Evolutionary conservation across 768 basidiomycete genomes (phyloP).

Genomic region (Atractiella rhizophila): DNA sequence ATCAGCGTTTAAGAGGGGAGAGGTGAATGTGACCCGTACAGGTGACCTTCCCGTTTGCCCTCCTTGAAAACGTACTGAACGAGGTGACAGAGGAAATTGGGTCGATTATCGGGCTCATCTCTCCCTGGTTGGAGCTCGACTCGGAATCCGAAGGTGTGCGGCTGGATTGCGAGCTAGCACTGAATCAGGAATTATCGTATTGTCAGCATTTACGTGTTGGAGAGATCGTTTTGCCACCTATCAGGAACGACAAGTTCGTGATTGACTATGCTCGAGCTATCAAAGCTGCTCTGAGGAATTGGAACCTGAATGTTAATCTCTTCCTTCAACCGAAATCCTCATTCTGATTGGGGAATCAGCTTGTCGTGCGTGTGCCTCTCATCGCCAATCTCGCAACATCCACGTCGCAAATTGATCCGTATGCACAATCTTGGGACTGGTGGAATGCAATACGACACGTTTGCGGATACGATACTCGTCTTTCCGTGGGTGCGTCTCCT

Average conservation of each 20-base stretch:
- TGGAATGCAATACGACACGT: conserved; percentile 85
- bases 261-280: conserved; percentile 84
- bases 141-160: conserved; percentile 76
- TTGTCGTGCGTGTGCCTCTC: conserved; percentile 21
- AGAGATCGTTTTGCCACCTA: conserved; percentile 65
- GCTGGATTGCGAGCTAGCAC: conserved; percentile 88
- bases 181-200: conserved; percentile 75
- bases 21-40: conserved; percentile 70
- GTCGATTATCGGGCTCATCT: conserved; percentile 41
- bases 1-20: conserved; percentile 47
- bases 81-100: conserved; percentile 31
- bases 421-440: conserved; percentile 63
- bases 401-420: conserved; percentile 15
- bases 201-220: conserved; percentile 74
- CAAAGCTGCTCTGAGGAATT: conserved; percentile 26
- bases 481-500: conserved; percentile 21
- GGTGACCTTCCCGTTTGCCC: conserved; percentile 30
- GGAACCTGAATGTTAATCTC: neutral
- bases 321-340: neutral
- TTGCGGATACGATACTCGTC: conserved; percentile 41
- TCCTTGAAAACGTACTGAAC: conserved; percentile 4
- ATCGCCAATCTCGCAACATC: conserved; percentile 19
- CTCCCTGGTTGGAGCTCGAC: conserved; percentile 90
- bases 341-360: conserved; percentile 1
- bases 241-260: conserved; percentile 37